Conservation (phyloP, 179 eudicot genomes). For the Dionaea muscipula region DNA sequence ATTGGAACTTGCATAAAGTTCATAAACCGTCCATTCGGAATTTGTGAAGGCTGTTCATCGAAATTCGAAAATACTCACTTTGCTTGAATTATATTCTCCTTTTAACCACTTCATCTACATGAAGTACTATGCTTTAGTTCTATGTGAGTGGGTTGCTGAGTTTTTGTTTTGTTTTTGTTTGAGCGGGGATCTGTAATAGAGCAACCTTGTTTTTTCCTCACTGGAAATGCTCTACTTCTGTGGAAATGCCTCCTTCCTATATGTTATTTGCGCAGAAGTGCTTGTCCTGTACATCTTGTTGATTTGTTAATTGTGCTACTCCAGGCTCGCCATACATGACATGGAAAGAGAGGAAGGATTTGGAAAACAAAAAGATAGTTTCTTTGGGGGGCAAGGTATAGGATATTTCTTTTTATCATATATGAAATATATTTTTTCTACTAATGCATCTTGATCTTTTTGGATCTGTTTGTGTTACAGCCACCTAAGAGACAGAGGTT, state of each 20-base stretch:
- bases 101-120: too few species aligned
- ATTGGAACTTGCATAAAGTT: too few species aligned
- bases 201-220: too few species aligned
- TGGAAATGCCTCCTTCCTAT: background rate
- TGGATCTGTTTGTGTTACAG: slow-evolving; percentile 19
- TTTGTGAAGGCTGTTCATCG: too few species aligned
- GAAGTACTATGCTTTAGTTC: too few species aligned
- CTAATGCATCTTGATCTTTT: background rate
- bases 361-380: slow-evolving; percentile 75
- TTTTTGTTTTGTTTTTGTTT: too few species aligned
- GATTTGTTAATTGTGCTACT: slow-evolving; percentile 3
- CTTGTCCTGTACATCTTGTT: background rate
- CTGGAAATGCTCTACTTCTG: too few species aligned
- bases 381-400: slow-evolving; percentile 88
- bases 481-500: slow-evolving; percentile 61
- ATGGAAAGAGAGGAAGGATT: slow-evolving; percentile 78
- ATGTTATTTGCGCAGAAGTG: background rate
- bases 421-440: background rate
- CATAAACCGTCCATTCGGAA: too few species aligned
- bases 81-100: too few species aligned
- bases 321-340: slow-evolving; percentile 70
- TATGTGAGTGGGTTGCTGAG: too few species aligned
- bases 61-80: too few species aligned
- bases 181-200: too few species aligned
- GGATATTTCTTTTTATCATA: background rate